Evolutionary conservation across 352 stramenopile genomes (phyloP).

Genomic region (Pythium dissotocum): DNA sequence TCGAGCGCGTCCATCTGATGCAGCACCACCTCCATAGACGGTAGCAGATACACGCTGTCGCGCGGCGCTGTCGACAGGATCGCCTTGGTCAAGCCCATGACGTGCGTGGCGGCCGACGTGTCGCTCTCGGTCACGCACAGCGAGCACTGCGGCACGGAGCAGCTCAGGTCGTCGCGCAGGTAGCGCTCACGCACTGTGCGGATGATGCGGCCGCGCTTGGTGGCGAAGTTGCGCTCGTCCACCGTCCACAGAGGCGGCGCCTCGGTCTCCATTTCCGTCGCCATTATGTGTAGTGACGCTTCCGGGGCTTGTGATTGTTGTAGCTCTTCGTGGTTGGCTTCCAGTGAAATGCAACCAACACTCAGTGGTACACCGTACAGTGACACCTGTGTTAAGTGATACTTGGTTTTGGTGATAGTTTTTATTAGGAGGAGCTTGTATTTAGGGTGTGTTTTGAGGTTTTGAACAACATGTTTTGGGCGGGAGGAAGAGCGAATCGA

Average conservation of each 20-base stretch:
- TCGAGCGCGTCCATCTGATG: slow-evolving; percentile 91
- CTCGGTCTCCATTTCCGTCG: neutral
- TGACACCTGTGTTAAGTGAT: neutral
- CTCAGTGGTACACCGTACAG: neutral
- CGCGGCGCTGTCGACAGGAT: slow-evolving; percentile 54
- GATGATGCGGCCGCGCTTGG: slow-evolving; percentile 77
- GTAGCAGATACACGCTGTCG: slow-evolving; percentile 70
- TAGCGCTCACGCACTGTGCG: slow-evolving; percentile 86
- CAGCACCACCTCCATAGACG: slow-evolving; percentile 90
- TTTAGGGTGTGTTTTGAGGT: neutral
- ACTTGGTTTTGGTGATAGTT: neutral
- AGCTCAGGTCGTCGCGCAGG: slow-evolving; percentile 87
- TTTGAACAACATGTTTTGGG: neutral
- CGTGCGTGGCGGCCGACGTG: slow-evolving; percentile 51
- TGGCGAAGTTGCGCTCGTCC: slow-evolving; percentile 79
- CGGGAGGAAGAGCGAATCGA: neutral
- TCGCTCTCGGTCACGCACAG: slow-evolving; percentile 64
- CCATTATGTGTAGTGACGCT: neutral
- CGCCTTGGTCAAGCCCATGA: slow-evolving; percentile 59
- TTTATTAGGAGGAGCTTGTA: neutral
- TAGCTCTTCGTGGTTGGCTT: neutral
- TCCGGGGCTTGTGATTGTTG: neutral
- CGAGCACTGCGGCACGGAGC: slow-evolving; percentile 55
- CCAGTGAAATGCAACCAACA: neutral
- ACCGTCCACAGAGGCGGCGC: slow-evolving; percentile 62